Evolutionary conservation across 768 basidiomycete genomes (phyloP).

Genomic region (Sistotremastrum niveocremeum): DNA sequence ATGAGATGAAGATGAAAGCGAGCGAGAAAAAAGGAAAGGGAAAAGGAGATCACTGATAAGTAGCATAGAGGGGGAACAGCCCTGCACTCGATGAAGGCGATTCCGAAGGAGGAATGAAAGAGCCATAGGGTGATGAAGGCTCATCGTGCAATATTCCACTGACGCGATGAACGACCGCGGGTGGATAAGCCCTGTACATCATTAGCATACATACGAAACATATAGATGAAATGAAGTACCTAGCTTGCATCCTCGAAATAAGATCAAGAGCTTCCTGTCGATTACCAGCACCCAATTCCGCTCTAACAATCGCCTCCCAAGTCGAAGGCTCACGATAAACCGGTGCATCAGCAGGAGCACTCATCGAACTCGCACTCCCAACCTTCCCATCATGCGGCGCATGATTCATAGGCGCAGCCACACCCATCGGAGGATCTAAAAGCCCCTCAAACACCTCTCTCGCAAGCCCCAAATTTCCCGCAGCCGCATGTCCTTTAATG

Average conservation of each 20-base stretch:
- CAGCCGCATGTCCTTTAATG: constrained; percentile 60
- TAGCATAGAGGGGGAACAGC: too few relatives aligned
- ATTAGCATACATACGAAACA: constrained; percentile 6
- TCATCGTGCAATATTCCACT: constrained; percentile 45
- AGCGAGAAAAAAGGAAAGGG: too few relatives aligned
- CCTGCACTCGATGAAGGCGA: too few relatives aligned
- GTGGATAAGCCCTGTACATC: constrained; percentile 49
- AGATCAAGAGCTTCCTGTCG: constrained; percentile 55
- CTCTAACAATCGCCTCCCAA: constrained; percentile 92
- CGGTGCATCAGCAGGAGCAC: constrained; percentile 31
- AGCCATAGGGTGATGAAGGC: too few relatives aligned
- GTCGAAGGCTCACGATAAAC: constrained; percentile 89
- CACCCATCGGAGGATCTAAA: constrained; percentile 65
- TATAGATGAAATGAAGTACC: constrained; percentile 25
- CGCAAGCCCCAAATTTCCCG: constrained; percentile 56
- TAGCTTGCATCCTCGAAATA: constrained; percentile 55
- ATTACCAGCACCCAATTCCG: constrained; percentile 72
- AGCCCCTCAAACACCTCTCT: constrained; percentile 69
- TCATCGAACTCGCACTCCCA: constrained; percentile 16
- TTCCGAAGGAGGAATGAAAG: too few relatives aligned
- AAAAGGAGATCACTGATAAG: too few relatives aligned
- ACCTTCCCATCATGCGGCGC: constrained; percentile 40
- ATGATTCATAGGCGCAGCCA: constrained; percentile 86
- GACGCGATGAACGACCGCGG: constrained; percentile 67
- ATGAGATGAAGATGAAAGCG: too few relatives aligned